These are phyloP conservation scores for Sporopachydermia lactativora DNA, from an alignment of 805 yeast genomes.

Conservation along the genomic window DNA sequence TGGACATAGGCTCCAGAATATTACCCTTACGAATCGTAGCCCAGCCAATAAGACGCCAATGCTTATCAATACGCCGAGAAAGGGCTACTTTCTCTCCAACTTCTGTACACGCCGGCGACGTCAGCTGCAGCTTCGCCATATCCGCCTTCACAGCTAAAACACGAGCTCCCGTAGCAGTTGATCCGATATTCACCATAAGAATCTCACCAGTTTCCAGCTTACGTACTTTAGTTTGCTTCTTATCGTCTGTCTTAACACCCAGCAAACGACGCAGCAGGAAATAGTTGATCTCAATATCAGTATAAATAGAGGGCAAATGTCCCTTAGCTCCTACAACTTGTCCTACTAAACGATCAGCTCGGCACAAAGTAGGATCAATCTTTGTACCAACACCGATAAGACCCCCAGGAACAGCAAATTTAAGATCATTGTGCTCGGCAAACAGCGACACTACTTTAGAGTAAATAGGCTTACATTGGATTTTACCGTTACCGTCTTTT, in stretches of 20 bases:
- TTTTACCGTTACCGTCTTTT: slow-evolving; percentile 62
- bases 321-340: slow-evolving; percentile 98
- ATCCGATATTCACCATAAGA: slow-evolving; percentile 97
- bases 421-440: slow-evolving; percentile 95
- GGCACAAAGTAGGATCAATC: slow-evolving; percentile 96
- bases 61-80: slow-evolving; percentile 98
- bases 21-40: slow-evolving; percentile 95
- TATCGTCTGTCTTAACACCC: slow-evolving; percentile 97
- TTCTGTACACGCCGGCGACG: slow-evolving; percentile 98
- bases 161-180: slow-evolving; percentile 98
- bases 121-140: slow-evolving; percentile 94
- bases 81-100: slow-evolving; percentile 95
- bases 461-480: slow-evolving; percentile 91
- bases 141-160: slow-evolving; percentile 97
- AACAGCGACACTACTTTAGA: slow-evolving; percentile 87
- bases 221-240: slow-evolving; percentile 92
- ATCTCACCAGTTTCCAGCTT: slow-evolving; percentile 91
- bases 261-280: slow-evolving; percentile 90
- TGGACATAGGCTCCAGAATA: slow-evolving; percentile 60
- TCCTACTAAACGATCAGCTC: slow-evolving; percentile 98
- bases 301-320: slow-evolving; percentile 87
- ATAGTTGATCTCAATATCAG: slow-evolving; percentile 95
- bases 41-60: slow-evolving; percentile 99
- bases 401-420: slow-evolving; percentile 99
- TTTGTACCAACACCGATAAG: slow-evolving; percentile 98